These are phyloP conservation scores for Pleurotus eryngii DNA, from an alignment of 768 basidiomycete species.

Conservation along the genomic window DNA sequence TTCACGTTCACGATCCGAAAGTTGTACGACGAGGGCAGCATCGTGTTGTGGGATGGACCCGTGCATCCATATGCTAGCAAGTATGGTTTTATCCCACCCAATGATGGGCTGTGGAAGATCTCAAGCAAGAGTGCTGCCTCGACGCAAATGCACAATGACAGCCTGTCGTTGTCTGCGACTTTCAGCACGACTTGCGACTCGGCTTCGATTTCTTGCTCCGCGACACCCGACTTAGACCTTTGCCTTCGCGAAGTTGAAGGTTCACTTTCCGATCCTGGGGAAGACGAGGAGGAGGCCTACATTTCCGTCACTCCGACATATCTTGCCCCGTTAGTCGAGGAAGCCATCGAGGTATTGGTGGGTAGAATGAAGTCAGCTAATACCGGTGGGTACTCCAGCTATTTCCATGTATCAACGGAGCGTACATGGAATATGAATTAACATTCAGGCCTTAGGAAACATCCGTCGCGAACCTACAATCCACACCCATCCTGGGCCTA, in stretches of 20 bases:
- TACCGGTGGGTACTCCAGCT: constrained; percentile 2
- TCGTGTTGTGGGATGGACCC: constrained; percentile 72
- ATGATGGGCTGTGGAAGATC: constrained; percentile 49
- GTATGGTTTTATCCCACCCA: constrained; percentile 13
- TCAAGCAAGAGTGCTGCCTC: constrained; percentile 1
- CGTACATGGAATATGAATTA: no score
- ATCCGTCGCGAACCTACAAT: background rate
- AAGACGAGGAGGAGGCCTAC: constrained; percentile 69
- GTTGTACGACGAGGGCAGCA: constrained; percentile 68
- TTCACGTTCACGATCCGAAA: constrained; percentile 64
- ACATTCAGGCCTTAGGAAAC: no score
- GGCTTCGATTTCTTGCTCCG: background rate
- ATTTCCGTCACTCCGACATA: constrained; percentile 53
- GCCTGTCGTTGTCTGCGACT: background rate
- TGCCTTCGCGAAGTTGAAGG: constrained; percentile 37
- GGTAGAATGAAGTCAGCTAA: background rate
- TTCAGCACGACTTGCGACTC: background rate
- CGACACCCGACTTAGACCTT: constrained; percentile 5
- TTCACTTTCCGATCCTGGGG: constrained; percentile 57
- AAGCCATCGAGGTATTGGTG: constrained; percentile 37
- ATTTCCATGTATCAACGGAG: no score
- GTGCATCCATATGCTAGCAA: constrained; percentile 29
- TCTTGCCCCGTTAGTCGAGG: constrained; percentile 45
- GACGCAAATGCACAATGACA: no score
- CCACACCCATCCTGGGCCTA: constrained; percentile 20